Percentiles rank a stretch among this genome's conserved stretches.
phyloP scores from a whole-genome alignment of 2,329 filamentous ascomycete species.

The Bretziella fagacearum region DNA sequence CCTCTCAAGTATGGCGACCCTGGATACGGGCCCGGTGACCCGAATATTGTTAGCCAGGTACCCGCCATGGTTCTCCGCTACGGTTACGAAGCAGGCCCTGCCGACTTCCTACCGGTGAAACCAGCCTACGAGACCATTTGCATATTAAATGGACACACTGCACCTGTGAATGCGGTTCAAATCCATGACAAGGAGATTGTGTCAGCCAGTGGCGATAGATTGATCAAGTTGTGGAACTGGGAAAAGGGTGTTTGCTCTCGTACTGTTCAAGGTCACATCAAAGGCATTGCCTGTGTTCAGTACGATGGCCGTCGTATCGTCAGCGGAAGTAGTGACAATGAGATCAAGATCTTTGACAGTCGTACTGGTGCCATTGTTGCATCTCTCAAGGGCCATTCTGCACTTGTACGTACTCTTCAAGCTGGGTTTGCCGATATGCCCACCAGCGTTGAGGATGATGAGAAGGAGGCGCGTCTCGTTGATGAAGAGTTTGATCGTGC shows the following conservation, averaged over 20 bases:
- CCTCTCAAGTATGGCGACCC: conserved; percentile 44
- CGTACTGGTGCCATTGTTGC: conserved; percentile 76
- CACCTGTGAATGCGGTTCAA: conserved; percentile 92
- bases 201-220: conserved; percentile 83
- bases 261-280: conserved; percentile 72
- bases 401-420: conserved; percentile 84
- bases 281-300: conserved; percentile 95
- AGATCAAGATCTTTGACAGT: conserved; percentile 87
- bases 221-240: conserved; percentile 91
- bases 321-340: conserved; percentile 89
- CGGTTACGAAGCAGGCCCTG: conserved; percentile 33
- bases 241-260: conserved; percentile 57
- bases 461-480: conserved; percentile 51
- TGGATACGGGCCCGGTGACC: conserved; percentile 29
- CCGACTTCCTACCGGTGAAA: conserved; percentile 32
- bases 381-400: conserved; percentile 62
- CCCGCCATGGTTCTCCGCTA: conserved; percentile 36
- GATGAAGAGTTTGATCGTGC: conserved; percentile 56
- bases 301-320: conserved; percentile 89
- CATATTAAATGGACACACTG: conserved; percentile 64
- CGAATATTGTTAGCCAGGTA: conserved; percentile 31
- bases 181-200: conserved; percentile 74
- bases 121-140: conserved; percentile 63
- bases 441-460: conserved; percentile 59
- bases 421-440: conserved; percentile 83